These are phyloP conservation scores for Monilinia laxa DNA, from an alignment of 2,329 filamentous ascomycete genomes.

Conservation along the genomic window DNA sequence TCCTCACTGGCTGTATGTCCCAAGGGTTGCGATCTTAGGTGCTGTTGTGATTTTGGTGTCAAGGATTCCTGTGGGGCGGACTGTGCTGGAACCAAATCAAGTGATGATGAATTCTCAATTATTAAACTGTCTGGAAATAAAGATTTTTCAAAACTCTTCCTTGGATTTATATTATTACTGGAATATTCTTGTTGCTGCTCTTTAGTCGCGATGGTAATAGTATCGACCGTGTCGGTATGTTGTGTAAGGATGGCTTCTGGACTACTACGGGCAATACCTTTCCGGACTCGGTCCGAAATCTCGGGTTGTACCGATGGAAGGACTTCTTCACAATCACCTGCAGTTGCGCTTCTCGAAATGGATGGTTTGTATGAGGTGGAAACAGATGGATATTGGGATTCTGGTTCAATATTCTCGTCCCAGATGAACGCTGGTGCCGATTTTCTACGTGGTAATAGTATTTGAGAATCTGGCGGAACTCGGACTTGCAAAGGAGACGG, in stretches of 20 bases:
- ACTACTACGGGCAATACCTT: conserved; percentile 13
- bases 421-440: conserved; percentile 25
- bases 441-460: conserved; percentile 11
- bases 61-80: conserved; percentile 18
- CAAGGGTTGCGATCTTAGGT: conserved; percentile 3
- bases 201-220: background rate
- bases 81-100: background rate
- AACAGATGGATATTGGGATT: conserved; percentile 31
- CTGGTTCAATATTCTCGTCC: conserved; percentile 32
- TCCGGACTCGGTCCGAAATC: conserved; percentile 21
- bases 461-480: conserved; percentile 20
- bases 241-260: conserved; percentile 11
- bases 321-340: conserved; percentile 10
- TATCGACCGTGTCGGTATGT: conserved; percentile 14
- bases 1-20: conserved; percentile 9
- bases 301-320: conserved; percentile 9
- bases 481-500: conserved; percentile 18
- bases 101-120: conserved; percentile 6
- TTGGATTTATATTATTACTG: conserved; percentile 2
- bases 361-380: conserved; percentile 26
- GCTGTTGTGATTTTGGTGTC: conserved; percentile 15
- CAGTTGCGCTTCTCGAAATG: conserved; percentile 15
- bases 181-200: background rate
- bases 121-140: conserved; percentile 14
- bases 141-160: background rate